These are phyloP conservation scores for Calocera cornea DNA, from an alignment of 768 basidiomycete species.

Conservation along the genomic window DNA sequence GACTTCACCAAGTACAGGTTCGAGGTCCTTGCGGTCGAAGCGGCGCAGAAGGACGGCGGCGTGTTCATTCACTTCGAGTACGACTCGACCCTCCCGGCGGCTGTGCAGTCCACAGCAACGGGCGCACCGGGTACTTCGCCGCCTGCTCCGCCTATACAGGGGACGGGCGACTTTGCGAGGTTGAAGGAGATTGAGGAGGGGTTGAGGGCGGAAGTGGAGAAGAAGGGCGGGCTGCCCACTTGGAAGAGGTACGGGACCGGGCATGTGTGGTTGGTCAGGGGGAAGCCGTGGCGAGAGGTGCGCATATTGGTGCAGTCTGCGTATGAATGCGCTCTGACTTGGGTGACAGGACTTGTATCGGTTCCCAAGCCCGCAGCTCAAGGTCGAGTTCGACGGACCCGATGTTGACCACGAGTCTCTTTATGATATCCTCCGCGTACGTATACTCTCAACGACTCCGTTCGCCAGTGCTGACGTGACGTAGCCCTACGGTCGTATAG, in stretches of 20 bases:
- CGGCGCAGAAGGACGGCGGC: constrained; percentile 60
- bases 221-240: constrained; percentile 46
- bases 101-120: constrained; percentile 19
- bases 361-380: constrained; percentile 58
- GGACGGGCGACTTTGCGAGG: constrained; percentile 20
- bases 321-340: background rate
- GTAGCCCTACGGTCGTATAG: constrained; percentile 72
- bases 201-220: constrained; percentile 32
- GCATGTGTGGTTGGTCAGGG: constrained; percentile 58
- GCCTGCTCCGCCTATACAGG: constrained; percentile 12
- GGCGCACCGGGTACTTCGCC: background rate
- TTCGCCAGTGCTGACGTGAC: background rate
- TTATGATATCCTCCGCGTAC: constrained; percentile 64
- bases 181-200: constrained; percentile 34
- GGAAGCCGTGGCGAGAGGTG: constrained; percentile 72
- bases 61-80: constrained; percentile 69
- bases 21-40: constrained; percentile 46
- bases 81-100: constrained; percentile 20
- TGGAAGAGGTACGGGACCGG: constrained; percentile 44
- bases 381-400: constrained; percentile 77
- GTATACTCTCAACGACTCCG: constrained; percentile 19
- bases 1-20: constrained; percentile 44
- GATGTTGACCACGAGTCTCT: constrained; percentile 70
- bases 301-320: constrained; percentile 9
- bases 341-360: constrained; percentile 62